Base-by-base conservation (phyloP, 2,329 filamentous ascomycete species). In the Seiridium cupressi region DNA sequence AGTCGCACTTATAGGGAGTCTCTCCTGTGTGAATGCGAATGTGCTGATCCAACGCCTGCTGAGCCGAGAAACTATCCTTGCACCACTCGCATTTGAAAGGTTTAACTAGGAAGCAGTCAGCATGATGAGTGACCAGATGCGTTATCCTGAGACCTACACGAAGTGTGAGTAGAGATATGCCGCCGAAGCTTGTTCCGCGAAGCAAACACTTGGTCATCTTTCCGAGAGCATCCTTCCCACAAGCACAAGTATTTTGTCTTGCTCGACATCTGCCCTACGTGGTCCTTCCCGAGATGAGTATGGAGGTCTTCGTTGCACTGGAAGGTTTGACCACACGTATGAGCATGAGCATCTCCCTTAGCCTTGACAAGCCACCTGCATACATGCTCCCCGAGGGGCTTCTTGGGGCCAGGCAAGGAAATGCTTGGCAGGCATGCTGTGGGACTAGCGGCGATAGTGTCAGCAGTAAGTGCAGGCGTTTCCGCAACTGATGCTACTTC, bases 11-110 rank as follows among this genome's bases (percentile, higher is more conserved):
- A 73, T 85, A 88, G 34, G 88, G 87, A 63, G 84, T 88, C 62
- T 85, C 82, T 44, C 86, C 85, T 0, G 86, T 88, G 67, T 91
- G 89, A 2, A 84, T 89, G 18, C 87, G 82, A 69, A 84, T 79
- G 65, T 91, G 89, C 69, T 90, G 88, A 47, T 85, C 83, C 5
- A 90, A 79, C 1, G 89, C 85, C 70, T 90, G 88, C 65, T 87
- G 84, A 2, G 87, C 87, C 0, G 88, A 89, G 66, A 90, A 86
- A 3, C 77, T 76, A 60, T 84, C 76, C 8, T 79, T 76, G 66
- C 88, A 91, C 26, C 78, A 75, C 2, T 76, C 68, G 63, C 86
- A 89, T 49, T 77, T 74, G 59, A 83, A 85, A 5, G 85, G 83
- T 71, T 89, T 89, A 67, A 81, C 86, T 88, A 61, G 18, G 36